phyloP scores from a whole-genome alignment of 176 grass and related monocot genomes.

The Tuctoria greenei region DNA sequence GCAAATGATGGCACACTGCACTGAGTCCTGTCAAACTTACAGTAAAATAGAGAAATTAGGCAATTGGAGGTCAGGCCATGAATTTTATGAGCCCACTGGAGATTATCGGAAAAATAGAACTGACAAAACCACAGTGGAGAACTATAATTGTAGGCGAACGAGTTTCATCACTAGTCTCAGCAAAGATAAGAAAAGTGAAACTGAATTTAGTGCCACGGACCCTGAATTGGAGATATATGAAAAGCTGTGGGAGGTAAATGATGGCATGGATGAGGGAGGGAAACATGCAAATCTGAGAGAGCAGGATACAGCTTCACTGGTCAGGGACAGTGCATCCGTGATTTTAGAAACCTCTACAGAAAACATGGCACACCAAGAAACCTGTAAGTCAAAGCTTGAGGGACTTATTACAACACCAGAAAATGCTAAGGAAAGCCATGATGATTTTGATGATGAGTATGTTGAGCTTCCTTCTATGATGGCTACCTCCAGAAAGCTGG shows the following conservation, averaged over 20 bases:
- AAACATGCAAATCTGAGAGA: slow-evolving; percentile 35
- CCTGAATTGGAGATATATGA: slow-evolving; percentile 47
- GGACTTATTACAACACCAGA: neutral
- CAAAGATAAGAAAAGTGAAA: slow-evolving; percentile 36
- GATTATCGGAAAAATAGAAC: slow-evolving; percentile 38
- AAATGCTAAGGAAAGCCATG: slow-evolving; percentile 23
- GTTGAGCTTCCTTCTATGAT: slow-evolving; percentile 1
- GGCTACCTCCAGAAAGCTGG: neutral
- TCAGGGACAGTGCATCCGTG: slow-evolving; percentile 7
- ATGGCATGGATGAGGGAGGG: slow-evolving; percentile 28
- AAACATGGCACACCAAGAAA: slow-evolving; percentile 25
- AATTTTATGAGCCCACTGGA: slow-evolving; percentile 73
- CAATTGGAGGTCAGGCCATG: slow-evolving; percentile 79
- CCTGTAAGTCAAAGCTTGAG: slow-evolving; percentile 29
- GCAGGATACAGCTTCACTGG: slow-evolving; percentile 3
- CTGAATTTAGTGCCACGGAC: slow-evolving; percentile 28
- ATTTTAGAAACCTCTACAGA: slow-evolving; percentile 37
- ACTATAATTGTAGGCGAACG: slow-evolving; percentile 22
- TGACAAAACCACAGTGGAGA: slow-evolving; percentile 13
- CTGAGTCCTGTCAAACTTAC: slow-evolving; percentile 35
- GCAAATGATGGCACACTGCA: slow-evolving; percentile 29
- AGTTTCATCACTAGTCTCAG: neutral
- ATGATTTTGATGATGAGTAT: neutral
- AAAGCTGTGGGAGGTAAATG: slow-evolving; percentile 52
- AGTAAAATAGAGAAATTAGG: slow-evolving; percentile 63